These are phyloP conservation scores for Elongisporangium undulatum DNA, from an alignment of 352 stramenopile genomes.

Conservation along the genomic window DNA sequence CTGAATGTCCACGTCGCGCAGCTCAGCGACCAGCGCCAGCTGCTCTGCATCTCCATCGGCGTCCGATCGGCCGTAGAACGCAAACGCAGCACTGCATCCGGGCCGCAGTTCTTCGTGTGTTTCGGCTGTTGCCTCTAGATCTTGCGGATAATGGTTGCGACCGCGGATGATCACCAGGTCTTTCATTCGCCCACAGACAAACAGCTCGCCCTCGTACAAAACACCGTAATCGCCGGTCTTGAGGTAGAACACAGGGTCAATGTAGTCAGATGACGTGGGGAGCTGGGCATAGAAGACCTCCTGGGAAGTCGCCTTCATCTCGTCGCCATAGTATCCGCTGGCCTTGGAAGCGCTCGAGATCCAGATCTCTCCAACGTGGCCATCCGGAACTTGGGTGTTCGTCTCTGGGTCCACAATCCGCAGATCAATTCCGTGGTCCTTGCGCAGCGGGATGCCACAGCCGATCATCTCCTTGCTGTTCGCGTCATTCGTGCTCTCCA, in stretches of 20 bases:
- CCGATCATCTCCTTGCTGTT: slow-evolving; percentile 87
- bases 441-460: slow-evolving; percentile 87
- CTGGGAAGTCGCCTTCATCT: slow-evolving; percentile 73
- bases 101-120: slow-evolving; percentile 76
- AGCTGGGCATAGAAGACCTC: slow-evolving; percentile 90
- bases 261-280: slow-evolving; percentile 6
- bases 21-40: slow-evolving; percentile 70
- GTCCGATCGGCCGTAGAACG: slow-evolving; percentile 29
- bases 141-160: slow-evolving; percentile 99
- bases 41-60: slow-evolving; percentile 58
- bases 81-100: slow-evolving; percentile 95
- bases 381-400: slow-evolving; percentile 29
- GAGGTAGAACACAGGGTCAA: slow-evolving; percentile 67
- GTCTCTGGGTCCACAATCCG: slow-evolving; percentile 91
- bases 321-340: slow-evolving; percentile 88
- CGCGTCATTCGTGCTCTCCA: slow-evolving; percentile 3
- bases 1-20: slow-evolving; percentile 59
- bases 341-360: slow-evolving; percentile 90
- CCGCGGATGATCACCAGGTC: slow-evolving; percentile 99
- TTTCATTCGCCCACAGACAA: slow-evolving; percentile 98
- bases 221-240: slow-evolving; percentile 98
- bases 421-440: slow-evolving; percentile 89
- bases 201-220: slow-evolving; percentile 93
- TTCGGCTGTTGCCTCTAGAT: slow-evolving; percentile 95
- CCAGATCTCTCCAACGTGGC: slow-evolving; percentile 86